These are phyloP conservation scores for Calamus simplicifolius DNA, from an alignment of 176 grass and related monocot genomes.

Conservation along the genomic window DNA sequence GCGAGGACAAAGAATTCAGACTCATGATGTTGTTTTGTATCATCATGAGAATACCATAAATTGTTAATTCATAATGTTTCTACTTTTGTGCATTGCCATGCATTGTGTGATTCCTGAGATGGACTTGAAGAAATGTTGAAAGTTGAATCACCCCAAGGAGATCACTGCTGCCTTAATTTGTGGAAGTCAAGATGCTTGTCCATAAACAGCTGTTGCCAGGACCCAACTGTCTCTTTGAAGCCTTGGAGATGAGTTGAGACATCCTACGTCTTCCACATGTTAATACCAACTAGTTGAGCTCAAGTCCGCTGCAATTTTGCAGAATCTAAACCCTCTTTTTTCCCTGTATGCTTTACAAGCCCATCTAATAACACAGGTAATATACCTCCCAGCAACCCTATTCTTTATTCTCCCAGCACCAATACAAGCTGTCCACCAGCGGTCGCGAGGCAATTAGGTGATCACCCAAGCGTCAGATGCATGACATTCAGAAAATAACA, in stretches of 20 bases:
- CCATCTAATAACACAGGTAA: constrained; percentile 12
- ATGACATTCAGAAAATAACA: too few relatives aligned
- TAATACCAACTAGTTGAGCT: background rate
- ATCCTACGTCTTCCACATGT: background rate
- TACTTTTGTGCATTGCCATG: background rate
- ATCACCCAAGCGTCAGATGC: too few relatives aligned
- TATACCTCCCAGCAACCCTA: background rate
- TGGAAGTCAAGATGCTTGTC: background rate
- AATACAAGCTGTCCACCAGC: constrained; percentile 1
- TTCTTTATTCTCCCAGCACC: constrained; percentile 19
- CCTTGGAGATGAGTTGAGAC: background rate
- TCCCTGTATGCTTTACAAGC: constrained; percentile 1
- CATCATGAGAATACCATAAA: constrained; percentile 1
- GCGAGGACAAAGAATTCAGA: background rate
- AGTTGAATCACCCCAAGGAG: background rate
- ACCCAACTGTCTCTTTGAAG: background rate
- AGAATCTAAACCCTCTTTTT: constrained; percentile 25
- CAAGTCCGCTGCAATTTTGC: constrained; percentile 8
- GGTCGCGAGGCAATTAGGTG: background rate
- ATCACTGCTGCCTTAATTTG: background rate
- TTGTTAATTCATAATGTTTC: background rate
- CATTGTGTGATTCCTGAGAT: background rate
- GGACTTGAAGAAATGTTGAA: background rate
- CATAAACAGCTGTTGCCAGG: constrained; percentile 1
- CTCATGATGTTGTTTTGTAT: background rate